A percentile compares a stretch with the other conserved stretches of the same genome.
phyloP scores from a whole-genome alignment of 179 eudicot species.

The Beta lomatogona region DNA sequence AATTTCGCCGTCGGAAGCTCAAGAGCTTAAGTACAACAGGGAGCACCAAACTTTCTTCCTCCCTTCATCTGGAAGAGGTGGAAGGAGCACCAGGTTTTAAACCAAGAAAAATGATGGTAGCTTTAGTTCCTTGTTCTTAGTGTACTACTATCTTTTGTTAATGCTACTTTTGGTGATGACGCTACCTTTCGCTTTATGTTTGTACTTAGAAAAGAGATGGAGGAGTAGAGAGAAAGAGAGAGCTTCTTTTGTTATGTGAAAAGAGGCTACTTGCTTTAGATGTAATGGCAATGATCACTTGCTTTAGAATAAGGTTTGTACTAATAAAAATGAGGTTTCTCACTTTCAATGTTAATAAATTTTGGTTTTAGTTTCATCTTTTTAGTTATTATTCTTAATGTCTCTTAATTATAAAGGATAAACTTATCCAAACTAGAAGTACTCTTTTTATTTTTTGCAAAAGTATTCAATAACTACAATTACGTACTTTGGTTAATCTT shows the following conservation, averaged over 20 bases:
- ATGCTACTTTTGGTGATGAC: neutral
- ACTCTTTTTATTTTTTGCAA: too few species aligned
- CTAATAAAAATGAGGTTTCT: conserved; percentile 29
- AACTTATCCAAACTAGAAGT: too few species aligned
- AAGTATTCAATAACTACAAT: too few species aligned
- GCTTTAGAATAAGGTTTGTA: conserved; percentile 34
- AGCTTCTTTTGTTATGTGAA: conserved; percentile 17
- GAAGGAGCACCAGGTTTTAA: conserved; percentile 25
- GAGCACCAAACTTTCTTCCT: conserved; percentile 47
- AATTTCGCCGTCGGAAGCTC: conserved; percentile 54
- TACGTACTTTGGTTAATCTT: too few species aligned
- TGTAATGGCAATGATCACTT: conserved; percentile 15
- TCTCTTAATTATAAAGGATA: too few species aligned
- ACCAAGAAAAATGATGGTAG: neutral
- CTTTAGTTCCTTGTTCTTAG: neutral
- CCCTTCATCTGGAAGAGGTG: conserved; percentile 33
- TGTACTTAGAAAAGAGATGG: conserved; percentile 14
- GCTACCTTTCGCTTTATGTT: neutral
- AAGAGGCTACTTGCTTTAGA: conserved; percentile 14
- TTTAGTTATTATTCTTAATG: neutral
- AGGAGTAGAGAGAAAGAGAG: conserved; percentile 5
- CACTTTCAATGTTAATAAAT: conserved; percentile 19
- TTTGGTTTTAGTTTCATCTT: conserved; percentile 21
- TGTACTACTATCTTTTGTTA: neutral
- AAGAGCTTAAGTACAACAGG: conserved; percentile 50